These are phyloP conservation scores for Ophiostoma novo-ulmi DNA, from an alignment of 2,329 filamentous ascomycete species.

Conservation along the genomic window DNA sequence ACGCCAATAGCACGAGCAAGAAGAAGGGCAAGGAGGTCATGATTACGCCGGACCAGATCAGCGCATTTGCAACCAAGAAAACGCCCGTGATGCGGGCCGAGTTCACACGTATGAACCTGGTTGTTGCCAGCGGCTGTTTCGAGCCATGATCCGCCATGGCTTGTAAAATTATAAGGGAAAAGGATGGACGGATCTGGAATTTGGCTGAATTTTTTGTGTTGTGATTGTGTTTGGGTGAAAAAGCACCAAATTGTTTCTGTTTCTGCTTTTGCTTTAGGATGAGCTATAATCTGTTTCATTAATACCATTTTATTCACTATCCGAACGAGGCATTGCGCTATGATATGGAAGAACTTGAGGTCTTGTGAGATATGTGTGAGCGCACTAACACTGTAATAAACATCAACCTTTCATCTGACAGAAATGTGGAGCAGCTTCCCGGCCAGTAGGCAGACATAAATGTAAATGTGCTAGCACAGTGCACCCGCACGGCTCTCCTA, in stretches of 20 bases:
- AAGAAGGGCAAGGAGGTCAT: constrained; percentile 88
- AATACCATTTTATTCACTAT: not conserved
- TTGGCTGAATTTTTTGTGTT: not conserved
- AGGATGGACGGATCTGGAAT: not conserved
- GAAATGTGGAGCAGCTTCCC: not conserved
- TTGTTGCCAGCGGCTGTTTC: constrained; percentile 75
- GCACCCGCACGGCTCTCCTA: not conserved
- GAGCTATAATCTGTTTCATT: not conserved
- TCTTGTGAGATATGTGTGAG: not conserved
- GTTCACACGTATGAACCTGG: constrained; percentile 92
- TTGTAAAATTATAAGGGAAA: not conserved
- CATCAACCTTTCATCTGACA: not conserved
- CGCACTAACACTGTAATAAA: not conserved
- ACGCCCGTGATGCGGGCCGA: constrained; percentile 87
- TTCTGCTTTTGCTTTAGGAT: not conserved
- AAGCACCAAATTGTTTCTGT: not conserved
- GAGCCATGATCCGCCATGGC: constrained; percentile 41
- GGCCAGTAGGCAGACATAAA: constrained; percentile 4
- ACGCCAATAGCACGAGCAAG: constrained; percentile 41
- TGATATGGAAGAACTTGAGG: not conserved
- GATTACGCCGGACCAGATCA: constrained; percentile 89
- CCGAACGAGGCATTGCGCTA: not conserved
- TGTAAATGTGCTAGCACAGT: not conserved
- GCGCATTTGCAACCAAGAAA: constrained; percentile 92
- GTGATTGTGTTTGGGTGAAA: not conserved